Conservation (phyloP, 2,329 filamentous ascomycete genomes). For the Huntiella decipiens region DNA sequence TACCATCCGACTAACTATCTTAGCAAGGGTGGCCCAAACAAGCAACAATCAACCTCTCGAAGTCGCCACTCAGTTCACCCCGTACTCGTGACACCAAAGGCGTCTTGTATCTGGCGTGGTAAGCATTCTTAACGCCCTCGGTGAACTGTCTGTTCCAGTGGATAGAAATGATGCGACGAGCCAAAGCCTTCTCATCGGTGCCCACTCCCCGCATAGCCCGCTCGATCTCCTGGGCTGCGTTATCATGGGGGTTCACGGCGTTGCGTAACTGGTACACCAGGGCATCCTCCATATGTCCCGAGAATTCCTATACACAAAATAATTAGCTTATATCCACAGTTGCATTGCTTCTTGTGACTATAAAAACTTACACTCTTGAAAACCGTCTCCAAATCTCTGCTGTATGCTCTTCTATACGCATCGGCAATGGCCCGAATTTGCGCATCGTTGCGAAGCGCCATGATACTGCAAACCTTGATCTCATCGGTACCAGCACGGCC, state of each 20-base stretch:
- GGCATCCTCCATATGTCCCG: conserved; percentile 78
- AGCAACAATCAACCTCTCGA: conserved; percentile 58
- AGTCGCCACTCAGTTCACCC: conserved; percentile 74
- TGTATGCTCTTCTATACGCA: conserved; percentile 56
- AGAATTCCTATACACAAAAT: conserved; percentile 42
- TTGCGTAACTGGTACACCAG: conserved; percentile 61
- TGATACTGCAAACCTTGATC: conserved; percentile 57
- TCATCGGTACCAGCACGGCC: conserved; percentile 56
- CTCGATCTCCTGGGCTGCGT: conserved; percentile 68
- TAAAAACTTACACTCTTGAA: conserved; percentile 41
- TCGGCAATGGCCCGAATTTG: conserved; percentile 69
- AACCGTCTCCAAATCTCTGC: conserved; percentile 48
- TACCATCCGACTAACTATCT: not conserved
- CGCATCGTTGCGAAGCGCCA: conserved; percentile 56
- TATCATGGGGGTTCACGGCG: conserved; percentile 63
- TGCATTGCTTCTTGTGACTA: conserved; percentile 43
- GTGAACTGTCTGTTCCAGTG: conserved; percentile 70
- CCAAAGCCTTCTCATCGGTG: conserved; percentile 67
- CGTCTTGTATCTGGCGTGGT: conserved; percentile 48
- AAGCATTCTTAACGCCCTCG: conserved; percentile 61
- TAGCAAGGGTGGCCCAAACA: conserved; percentile 28
- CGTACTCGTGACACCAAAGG: conserved; percentile 52
- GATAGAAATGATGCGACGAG: conserved; percentile 55
- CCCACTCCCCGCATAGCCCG: conserved; percentile 72
- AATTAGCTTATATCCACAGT: conserved; percentile 30